Evolutionary conservation across 2,329 filamentous ascomycete species (phyloP).

Genomic region (Cordyceps pruinosa): DNA sequence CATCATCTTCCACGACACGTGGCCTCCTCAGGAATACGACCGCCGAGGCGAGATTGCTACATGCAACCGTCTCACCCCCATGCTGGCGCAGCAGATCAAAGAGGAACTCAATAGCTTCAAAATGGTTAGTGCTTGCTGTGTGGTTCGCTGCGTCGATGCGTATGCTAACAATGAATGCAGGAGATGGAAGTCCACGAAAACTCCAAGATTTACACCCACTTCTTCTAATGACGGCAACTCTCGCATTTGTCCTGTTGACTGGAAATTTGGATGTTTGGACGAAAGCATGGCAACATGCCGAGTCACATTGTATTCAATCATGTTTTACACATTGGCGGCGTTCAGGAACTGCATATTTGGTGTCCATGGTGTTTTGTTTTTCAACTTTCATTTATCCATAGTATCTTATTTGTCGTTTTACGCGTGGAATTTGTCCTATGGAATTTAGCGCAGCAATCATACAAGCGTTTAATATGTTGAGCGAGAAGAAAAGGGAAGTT

Average conservation of each 20-base stretch:
- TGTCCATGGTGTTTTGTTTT: constrained; percentile 47
- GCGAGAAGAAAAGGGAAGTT: constrained; percentile 14
- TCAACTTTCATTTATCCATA: constrained; percentile 30
- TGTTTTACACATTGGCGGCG: constrained; percentile 42
- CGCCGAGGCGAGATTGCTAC: constrained; percentile 93
- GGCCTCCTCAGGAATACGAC: constrained; percentile 93
- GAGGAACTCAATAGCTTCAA: constrained; percentile 99
- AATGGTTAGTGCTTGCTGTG: constrained; percentile 48
- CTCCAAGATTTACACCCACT: constrained; percentile 99
- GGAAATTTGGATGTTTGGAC: constrained; percentile 8
- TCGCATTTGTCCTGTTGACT: neutral
- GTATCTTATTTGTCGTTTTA: constrained; percentile 25
- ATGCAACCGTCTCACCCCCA: constrained; percentile 93
- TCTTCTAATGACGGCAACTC: constrained; percentile 66
- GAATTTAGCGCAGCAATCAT: constrained; percentile 14
- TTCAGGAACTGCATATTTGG: constrained; percentile 52
- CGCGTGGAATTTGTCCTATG: constrained; percentile 14
- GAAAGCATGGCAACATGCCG: constrained; percentile 8
- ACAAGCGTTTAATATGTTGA: constrained; percentile 15
- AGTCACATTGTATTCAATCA: constrained; percentile 37
- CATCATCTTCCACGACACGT: constrained; percentile 93
- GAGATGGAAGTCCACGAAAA: constrained; percentile 99
- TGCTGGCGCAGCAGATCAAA: constrained; percentile 98
- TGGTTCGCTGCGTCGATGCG: neutral
- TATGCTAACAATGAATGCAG: constrained; percentile 47